These are phyloP conservation scores for Fusarium nematophilum DNA, from an alignment of 2,329 filamentous ascomycete species.

Conservation along the genomic window DNA sequence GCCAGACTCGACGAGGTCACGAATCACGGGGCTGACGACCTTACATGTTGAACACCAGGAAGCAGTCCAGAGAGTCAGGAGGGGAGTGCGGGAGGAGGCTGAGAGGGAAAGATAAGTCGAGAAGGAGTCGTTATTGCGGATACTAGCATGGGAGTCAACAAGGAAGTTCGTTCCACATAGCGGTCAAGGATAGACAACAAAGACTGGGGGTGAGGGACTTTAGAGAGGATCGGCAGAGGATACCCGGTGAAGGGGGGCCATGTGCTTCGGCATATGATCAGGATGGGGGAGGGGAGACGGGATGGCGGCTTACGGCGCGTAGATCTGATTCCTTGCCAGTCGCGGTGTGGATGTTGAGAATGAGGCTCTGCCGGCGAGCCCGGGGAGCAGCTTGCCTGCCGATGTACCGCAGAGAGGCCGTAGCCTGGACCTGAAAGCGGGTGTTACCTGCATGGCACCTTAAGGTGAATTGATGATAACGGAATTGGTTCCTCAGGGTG, in stretches of 20 bases:
- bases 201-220: constrained; percentile 4
- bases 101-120: constrained; percentile 67
- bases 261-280: constrained; percentile 27
- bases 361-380: constrained; percentile 19
- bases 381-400: neutral
- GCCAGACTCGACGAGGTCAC: constrained; percentile 60
- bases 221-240: constrained; percentile 39
- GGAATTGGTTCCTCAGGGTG: no score
- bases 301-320: constrained; percentile 47
- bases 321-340: constrained; percentile 50
- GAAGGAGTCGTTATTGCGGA: constrained; percentile 66
- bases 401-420: constrained; percentile 15
- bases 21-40: constrained; percentile 60
- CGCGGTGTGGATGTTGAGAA: constrained; percentile 42
- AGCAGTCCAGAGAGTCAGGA: constrained; percentile 71
- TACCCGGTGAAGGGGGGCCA: constrained; percentile 14
- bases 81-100: constrained; percentile 63
- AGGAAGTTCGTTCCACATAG: constrained; percentile 8
- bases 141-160: constrained; percentile 50
- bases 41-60: constrained; percentile 68
- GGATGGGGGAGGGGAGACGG: neutral
- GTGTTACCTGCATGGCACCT: constrained; percentile 11
- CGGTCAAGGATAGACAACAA: constrained; percentile 1
- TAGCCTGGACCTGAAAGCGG: constrained; percentile 10
- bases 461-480: no score